Evolutionary conservation across 148 eudicot species (phyloP), one percentile per base, ranked within the genome.

Genomic region (Chenopodium suecicum): DNA sequence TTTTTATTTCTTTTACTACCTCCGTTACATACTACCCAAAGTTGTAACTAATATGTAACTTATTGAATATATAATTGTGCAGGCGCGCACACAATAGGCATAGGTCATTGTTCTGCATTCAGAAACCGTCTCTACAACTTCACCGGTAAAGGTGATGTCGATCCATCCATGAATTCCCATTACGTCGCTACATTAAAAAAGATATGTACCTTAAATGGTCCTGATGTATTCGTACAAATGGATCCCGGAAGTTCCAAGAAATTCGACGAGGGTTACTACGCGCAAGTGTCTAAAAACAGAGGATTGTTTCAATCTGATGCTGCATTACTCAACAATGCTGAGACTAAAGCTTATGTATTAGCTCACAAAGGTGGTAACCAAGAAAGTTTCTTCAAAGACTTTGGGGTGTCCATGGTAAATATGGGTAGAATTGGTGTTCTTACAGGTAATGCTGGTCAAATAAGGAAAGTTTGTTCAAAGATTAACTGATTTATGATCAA

Each of bases 41-140:
- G 27, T 27, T 27, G 27, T 27, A 27, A 27, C 27, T 27, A 27
- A 27, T 27, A 27, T 27, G 27, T 27, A 31, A 31, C 32, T 31
- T 31, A 31, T 37, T 16, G 50, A 8, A n/a, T 4, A 20, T 48
- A 10, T 47, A 27, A 7, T 47, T 37, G 9, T 58, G 8, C 73
- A 92, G 97, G 97, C 7, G 94, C 89, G 13, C 94, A 91, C 76
- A 91, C 94, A 37, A 83, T 92, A 56, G 97, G 97, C 4, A 75
- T 85, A 32, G 71, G 80, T 0, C 96, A 86, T 27, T 92, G 93
- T 65, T 14, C 48, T 2, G 31, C 84, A 11, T 79, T 91, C 78
- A 37, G 32, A 29, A 78, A 76, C 32, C 79, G 97, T 9, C 86
- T 92, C 0, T 91, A 83, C 86, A 92, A 92, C 77, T 92, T 88